Evolutionary conservation across 805 yeast genomes (phyloP), one percentile per base, ranked within the genome.

Genomic region (Suhomyces kilbournensis): DNA sequence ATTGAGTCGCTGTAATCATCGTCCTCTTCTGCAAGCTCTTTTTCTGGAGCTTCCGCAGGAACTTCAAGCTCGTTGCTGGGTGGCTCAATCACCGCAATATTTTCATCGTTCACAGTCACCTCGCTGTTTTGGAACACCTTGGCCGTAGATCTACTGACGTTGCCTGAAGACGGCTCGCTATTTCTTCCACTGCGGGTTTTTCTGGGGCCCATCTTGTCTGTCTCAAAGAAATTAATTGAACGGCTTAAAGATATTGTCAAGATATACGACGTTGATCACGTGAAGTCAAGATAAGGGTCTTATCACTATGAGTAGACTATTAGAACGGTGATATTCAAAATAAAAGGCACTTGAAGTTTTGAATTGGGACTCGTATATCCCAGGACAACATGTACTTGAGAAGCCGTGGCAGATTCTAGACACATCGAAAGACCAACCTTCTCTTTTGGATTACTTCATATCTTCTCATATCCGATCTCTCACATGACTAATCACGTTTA

Each of bases 1-100:
- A 49, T 23, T 5, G 55, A 54, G 22, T 55, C 44, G 7, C 48
- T 51, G 34, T 45, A 51, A 32, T 57, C 60, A 25, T 53, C 60
- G 5, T 50, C 53, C 9, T 47, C 50, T 12, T 48, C 40, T 2
- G 30, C 42, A 23, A 30, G 19, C 15, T 44, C 47, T 19, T n/a
- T n/a, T 38, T 38, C 23, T 38, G 23, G 14, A 12, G 42, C 23
- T 17, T 17, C 42, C 14, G 23, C 23, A 8, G 22, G 20, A 38
- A 19, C 23, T 19, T 19, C 22, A 8, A n/a, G 23, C 42, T 38
- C 42, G 42, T 23, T 38, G 10, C 9, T 38, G 4, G 42, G 42
- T 19, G 42, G 14, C 14, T 17, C 12, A 14, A 38, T 35, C 20
- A 15, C 40, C 12, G 17, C 42, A 4, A 19, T 7, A 19, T 38